Percentiles rank a stretch among this genome's conserved stretches.
Evolutionary conservation across 345 rosid species (phyloP).

Genomic region (Citrus medica): DNA sequence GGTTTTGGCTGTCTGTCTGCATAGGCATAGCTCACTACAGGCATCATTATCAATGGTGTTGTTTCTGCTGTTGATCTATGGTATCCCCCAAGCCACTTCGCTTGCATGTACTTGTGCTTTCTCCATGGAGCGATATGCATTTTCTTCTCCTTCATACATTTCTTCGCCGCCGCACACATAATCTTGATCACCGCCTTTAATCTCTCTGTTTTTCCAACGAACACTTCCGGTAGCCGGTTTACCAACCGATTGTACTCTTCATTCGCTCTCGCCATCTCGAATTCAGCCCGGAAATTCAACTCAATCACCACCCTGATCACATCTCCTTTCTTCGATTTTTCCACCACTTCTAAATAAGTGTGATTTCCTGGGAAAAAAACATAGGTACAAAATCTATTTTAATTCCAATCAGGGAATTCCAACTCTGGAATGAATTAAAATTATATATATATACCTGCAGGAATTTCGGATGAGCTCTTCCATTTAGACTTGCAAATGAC

Average conservation of each 20-base stretch:
- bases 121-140: constrained; percentile 96
- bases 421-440: background rate
- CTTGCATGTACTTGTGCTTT: constrained; percentile 82
- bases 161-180: constrained; percentile 63
- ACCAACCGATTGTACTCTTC: constrained; percentile 58
- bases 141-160: constrained; percentile 74
- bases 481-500: constrained; percentile 75
- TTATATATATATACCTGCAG: constrained; percentile 42
- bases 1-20: constrained; percentile 41
- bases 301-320: constrained; percentile 56
- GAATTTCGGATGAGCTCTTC: constrained; percentile 64
- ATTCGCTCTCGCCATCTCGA: constrained; percentile 74
- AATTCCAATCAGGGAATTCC: no score
- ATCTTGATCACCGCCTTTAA: constrained; percentile 62
- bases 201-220: constrained; percentile 74
- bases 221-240: constrained; percentile 54
- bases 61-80: constrained; percentile 19
- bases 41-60: constrained; percentile 21
- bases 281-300: constrained; percentile 66
- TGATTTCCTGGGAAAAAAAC: constrained; percentile 51
- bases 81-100: constrained; percentile 74
- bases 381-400: background rate
- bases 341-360: constrained; percentile 60
- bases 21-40: background rate
- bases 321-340: constrained; percentile 43